Conservation (phyloP, 495 filamentous ascomycete species). For the Bacidia rubella region DNA sequence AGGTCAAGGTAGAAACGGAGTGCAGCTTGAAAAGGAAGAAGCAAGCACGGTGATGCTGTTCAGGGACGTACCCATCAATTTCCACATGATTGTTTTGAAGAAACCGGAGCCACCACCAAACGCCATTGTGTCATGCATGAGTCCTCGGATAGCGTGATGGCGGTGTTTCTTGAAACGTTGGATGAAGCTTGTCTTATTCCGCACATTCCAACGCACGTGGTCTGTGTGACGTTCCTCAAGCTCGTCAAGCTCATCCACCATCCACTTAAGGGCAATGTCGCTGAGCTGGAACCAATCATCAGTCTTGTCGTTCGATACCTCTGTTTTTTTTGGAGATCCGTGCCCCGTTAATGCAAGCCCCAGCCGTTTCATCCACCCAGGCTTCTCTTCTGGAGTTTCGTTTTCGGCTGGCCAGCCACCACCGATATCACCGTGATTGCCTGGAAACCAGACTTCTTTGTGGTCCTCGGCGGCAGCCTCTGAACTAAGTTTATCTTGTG, state of each 20-base stretch:
- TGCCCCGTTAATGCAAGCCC: neutral
- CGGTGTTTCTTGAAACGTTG: neutral
- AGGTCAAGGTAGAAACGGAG: neutral
- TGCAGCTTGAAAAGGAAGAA: neutral
- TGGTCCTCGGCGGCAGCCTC: slow-evolving; percentile 17
- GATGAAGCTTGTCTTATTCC: slow-evolving; percentile 7
- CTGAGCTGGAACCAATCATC: slow-evolving; percentile 30
- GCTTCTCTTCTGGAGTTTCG: neutral
- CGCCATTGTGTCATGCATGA: slow-evolving; percentile 8
- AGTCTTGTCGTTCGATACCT: neutral
- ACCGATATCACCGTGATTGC: slow-evolving; percentile 32
- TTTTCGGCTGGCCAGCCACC: slow-evolving; percentile 19
- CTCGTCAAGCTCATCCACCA: slow-evolving; percentile 25
- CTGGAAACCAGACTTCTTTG: slow-evolving; percentile 29
- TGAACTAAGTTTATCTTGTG: slow-evolving; percentile 1
- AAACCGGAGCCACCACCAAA: slow-evolving; percentile 4
- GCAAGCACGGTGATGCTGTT: neutral
- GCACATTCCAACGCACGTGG: slow-evolving; percentile 2
- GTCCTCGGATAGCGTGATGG: neutral
- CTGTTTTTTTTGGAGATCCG: neutral
- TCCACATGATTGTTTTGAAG: slow-evolving; percentile 12
- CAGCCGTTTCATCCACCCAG: neutral
- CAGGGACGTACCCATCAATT: neutral
- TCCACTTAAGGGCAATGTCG: slow-evolving; percentile 19
- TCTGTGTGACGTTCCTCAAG: slow-evolving; percentile 5